Evolutionary conservation across 345 rosid genomes (phyloP).

Genomic region (Barbarea vulgaris): DNA sequence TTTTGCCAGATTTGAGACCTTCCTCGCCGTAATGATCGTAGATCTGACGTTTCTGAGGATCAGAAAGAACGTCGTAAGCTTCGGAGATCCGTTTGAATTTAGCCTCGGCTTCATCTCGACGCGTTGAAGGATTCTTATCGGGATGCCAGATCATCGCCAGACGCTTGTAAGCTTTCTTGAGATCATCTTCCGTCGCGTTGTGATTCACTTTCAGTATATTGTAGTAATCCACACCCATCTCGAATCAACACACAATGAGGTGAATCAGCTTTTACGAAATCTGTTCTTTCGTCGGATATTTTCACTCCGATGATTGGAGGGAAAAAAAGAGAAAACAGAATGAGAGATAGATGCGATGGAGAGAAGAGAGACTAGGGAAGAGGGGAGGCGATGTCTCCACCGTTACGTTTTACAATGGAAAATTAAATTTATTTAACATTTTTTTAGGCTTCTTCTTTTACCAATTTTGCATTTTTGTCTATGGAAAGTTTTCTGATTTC

Average conservation of each 20-base stretch:
- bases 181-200: slow-evolving; percentile 82
- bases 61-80: slow-evolving; percentile 78
- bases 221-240: slow-evolving; percentile 93
- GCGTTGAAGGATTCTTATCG: slow-evolving; percentile 76
- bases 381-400: slow-evolving; percentile 7
- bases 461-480: neutral
- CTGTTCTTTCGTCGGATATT: neutral
- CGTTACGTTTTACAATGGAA: slow-evolving; percentile 9
- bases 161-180: slow-evolving; percentile 83
- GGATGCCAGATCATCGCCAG: slow-evolving; percentile 99
- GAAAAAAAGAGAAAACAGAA: neutral
- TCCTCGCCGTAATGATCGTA: slow-evolving; percentile 93
- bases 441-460: neutral
- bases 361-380: slow-evolving; percentile 26
- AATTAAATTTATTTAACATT: neutral
- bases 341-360: slow-evolving; percentile 26
- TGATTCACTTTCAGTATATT: slow-evolving; percentile 89
- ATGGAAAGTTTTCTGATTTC: neutral
- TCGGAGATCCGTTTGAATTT: slow-evolving; percentile 95
- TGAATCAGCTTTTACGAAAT: neutral
- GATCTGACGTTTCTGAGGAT: slow-evolving; percentile 90
- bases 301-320: slow-evolving; percentile 8
- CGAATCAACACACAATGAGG: neutral
- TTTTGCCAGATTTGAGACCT: slow-evolving; percentile 75
- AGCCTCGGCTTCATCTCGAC: slow-evolving; percentile 74